Evolutionary conservation across 768 basidiomycete genomes (phyloP).

Genomic region (Macrolepiota albuminosa): DNA sequence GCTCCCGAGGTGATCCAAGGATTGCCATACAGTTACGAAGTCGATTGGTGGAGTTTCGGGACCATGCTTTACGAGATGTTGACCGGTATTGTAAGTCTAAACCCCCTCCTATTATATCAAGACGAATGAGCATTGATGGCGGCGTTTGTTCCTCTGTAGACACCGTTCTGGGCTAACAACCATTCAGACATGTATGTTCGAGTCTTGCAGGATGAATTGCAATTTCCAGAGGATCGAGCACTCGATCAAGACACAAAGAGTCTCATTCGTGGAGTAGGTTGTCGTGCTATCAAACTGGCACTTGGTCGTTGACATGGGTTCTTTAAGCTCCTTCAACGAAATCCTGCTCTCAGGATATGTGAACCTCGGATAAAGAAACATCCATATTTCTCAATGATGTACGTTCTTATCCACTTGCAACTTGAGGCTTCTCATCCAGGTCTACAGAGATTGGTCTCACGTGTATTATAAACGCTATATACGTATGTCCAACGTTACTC

Average conservation of each 20-base stretch:
- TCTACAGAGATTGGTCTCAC: constrained; percentile 82
- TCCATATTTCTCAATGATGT: constrained; percentile 95
- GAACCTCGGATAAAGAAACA: constrained; percentile 93
- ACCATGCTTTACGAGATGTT: constrained; percentile 98
- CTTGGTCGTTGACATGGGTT: constrained; percentile 4
- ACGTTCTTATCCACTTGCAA: constrained; percentile 23
- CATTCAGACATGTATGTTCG: constrained; percentile 94
- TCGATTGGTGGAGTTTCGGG: constrained; percentile 98
- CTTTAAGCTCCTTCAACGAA: constrained; percentile 81
- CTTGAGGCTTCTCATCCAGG: constrained; percentile 11
- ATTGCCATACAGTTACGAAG: constrained; percentile 84
- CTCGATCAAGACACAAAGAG: constrained; percentile 95
- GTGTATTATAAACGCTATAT: constrained; percentile 94
- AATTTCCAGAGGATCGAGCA: constrained; percentile 86
- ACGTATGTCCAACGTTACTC: constrained; percentile 48
- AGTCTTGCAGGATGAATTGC: constrained; percentile 84
- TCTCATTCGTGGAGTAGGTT: constrained; percentile 86
- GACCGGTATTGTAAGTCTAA: constrained; percentile 78
- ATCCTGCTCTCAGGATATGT: constrained; percentile 85
- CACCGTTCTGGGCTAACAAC: constrained; percentile 90
- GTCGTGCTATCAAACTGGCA: constrained; percentile 1
- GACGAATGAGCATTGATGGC: constrained; percentile 4
- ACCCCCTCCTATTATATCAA: constrained; percentile 12
- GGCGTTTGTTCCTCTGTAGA: constrained; percentile 39
- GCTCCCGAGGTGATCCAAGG: constrained; percentile 97